Evolutionary conservation across 2,329 filamentous ascomycete genomes (phyloP), one percentile per base, ranked within the genome.

Genomic region (Aureobasidium sp.): DNA sequence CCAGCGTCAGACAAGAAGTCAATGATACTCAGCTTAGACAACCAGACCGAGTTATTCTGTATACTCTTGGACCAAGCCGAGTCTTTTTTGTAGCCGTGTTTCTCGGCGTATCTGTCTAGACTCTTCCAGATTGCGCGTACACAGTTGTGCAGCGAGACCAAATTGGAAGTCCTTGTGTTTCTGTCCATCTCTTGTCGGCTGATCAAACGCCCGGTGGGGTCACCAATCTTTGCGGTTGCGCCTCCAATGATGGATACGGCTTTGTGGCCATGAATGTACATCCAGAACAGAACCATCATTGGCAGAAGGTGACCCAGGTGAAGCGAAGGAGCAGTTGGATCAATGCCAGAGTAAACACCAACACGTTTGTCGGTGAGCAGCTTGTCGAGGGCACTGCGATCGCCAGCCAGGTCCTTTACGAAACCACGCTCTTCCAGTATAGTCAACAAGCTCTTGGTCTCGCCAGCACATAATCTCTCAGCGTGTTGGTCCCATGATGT

Each of bases 281-380:
- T 83, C 87, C 89, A 93, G 76, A 91, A 91, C 29, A 93, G 78
- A 16, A 88, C 84, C 90, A 94, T 94, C 60, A 93, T 79, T 27
- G 90, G 88, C 15, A 94, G 78, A 6, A 95, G 79, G 70, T 95
- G 89, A 62, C 90, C 90, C 50, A 94, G 79, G 69, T 95, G 90
- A 63, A 94, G 77, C 2, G 90, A 94, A 61, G 84, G 79, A 15
- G 89, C 89, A 0, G 90, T 94, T 5, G 90, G 89, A 70, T 95
- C 90, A 69, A 94, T 84, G 67, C 90, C 90, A 59, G 90, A 87
- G 69, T 95, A 95, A 63, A 83, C 86, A 64, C 86, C 87, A 67
- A 91, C 83, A 64, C 86, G 80, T 70, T 86, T 86, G 30, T 77
- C 72, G 5, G 80, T 82, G 76, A 94, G 82, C 27, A 89, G 77